Base-by-base conservation (phyloP, 305 asterid genomes). In the Fraxinus greggii region DNA sequence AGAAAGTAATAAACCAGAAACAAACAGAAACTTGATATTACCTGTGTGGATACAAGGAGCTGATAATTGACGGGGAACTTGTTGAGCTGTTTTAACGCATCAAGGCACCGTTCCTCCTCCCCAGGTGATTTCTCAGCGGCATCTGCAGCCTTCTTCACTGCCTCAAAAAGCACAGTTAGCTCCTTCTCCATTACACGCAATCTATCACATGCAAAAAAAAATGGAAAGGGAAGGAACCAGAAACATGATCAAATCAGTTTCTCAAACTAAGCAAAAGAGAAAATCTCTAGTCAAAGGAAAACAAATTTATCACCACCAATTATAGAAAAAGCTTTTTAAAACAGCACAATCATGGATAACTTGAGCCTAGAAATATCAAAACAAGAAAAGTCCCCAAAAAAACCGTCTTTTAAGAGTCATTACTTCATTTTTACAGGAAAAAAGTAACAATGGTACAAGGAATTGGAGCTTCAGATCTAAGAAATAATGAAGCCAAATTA, bases 21-120 rank as follows among this genome's bases (percentile, higher is more conserved):
- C 5, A 74, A 12, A 56, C 8, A n/a, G 54, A 79, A 63, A 77
- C 72, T 45, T 15, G 38, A 69, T 38, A 54, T 17, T 82, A 94
- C 99, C 98, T 92, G 98, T 7, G 98, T 89, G 80, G 98, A 94
- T 33, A 94, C 97, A 23, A 96, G 97, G 85, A 96, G 87, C 51
- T 94, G 92, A 86, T 94, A 94, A 87, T 84, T 94, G 67, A 96
- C 95, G 8, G 98, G 99, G 84, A 94, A 92, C 79, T 88, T 85
- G 90, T 91, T 92, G 73, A 96, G 97, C 79, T 26, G 88, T 65
- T 89, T 89, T 54, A 96, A 88, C 1, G 90, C 92, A 51, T 96
- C 97, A 28, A 96, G 86, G 83, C 99, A 96, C 35, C 91, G 90
- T 15, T 86, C 92, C 90, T 92, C 99, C 84, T 92, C 98, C 29